Base-by-base conservation (phyloP, 768 basidiomycete genomes). In the Lactifluus rugatus region DNA sequence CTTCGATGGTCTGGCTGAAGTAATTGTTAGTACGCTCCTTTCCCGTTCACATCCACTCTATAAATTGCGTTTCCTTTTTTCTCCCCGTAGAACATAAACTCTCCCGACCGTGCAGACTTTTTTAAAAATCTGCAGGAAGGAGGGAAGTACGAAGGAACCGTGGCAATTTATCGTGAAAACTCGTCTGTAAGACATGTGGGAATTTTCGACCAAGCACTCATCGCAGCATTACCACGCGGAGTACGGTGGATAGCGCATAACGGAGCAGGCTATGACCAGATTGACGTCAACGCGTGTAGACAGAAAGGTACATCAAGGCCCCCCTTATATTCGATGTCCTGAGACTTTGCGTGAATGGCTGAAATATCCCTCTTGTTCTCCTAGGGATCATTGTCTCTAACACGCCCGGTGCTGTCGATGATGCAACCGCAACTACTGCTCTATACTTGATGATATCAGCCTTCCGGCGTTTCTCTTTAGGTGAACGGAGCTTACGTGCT, bases 161-260 rank as follows among this genome's bases (percentile, higher is more conserved):
- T 85, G 11, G 93, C 81, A 14, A 84, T 96, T 54, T 94, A 90
- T 74, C 79, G 89, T 42, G 80, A 89, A 69, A 87, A 89, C 70
- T 71, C 73, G 26, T 88, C 87, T 6, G 74, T 81, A 6, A 71
- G 76, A 48, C 73, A 70, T 41, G 83, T 93, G 64, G 92, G 89
- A 19, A 72, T 81, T 16, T 93, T 92, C 66, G 89, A 96, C 70
- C 80, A 81, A 69, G 87, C 86, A 61, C 75, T 95, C 62, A 76
- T 96, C 62, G 70, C 76, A 49, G 81, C 78, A 0, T 75, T 96
- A 10, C 84, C 90, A 1, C 60, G 76, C 1, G 76, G 75, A 19
- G 78, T 94, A 61, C 84, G 84, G 66, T 93, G 87, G 85, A 90
- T 95, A 67, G 89, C 85, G 1, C 92, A 93, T 70, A 93, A 93